phyloP scores from a whole-genome alignment of 208 protist genomes.

The Crithidia fasciculata region DNA sequence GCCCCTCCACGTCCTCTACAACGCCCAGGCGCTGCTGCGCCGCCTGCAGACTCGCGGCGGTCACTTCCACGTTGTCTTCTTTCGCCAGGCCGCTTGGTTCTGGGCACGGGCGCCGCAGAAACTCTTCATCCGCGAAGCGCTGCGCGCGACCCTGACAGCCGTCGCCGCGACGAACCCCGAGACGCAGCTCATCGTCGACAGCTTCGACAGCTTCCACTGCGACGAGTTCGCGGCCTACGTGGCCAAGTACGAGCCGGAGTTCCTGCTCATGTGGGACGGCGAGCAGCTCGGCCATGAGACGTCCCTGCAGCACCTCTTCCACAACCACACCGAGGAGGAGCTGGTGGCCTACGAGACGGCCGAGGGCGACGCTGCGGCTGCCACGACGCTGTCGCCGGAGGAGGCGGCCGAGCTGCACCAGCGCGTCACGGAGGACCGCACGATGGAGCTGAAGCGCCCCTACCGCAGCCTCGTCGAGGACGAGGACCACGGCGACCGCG shows the following conservation, averaged over 20 bases:
- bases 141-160: slow-evolving; percentile 52
- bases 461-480: slow-evolving; percentile 85
- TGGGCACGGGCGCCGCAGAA: slow-evolving; percentile 82
- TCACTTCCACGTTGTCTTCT: slow-evolving; percentile 89
- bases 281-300: slow-evolving; percentile 77
- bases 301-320: slow-evolving; percentile 61
- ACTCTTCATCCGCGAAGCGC: slow-evolving; percentile 80
- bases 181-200: slow-evolving; percentile 49
- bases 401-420: slow-evolving; percentile 26
- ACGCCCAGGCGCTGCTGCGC: slow-evolving; percentile 81
- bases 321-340: slow-evolving; percentile 46
- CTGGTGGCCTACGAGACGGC: slow-evolving; percentile 10
- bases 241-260: slow-evolving; percentile 78
- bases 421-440: slow-evolving; percentile 22
- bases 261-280: slow-evolving; percentile 87
- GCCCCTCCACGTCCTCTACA: slow-evolving; percentile 86
- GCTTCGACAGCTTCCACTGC: slow-evolving; percentile 76
- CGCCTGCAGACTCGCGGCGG: slow-evolving; percentile 74
- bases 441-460: slow-evolving; percentile 31
- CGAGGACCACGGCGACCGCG: slow-evolving; percentile 58
- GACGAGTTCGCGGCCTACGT: slow-evolving; percentile 69
- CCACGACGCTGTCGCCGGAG: slow-evolving; percentile 13
- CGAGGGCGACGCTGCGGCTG: neutral
- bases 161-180: slow-evolving; percentile 45
- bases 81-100: slow-evolving; percentile 72